phyloP scores from a whole-genome alignment of 345 rosid species.

The Ceriops tagal region DNA sequence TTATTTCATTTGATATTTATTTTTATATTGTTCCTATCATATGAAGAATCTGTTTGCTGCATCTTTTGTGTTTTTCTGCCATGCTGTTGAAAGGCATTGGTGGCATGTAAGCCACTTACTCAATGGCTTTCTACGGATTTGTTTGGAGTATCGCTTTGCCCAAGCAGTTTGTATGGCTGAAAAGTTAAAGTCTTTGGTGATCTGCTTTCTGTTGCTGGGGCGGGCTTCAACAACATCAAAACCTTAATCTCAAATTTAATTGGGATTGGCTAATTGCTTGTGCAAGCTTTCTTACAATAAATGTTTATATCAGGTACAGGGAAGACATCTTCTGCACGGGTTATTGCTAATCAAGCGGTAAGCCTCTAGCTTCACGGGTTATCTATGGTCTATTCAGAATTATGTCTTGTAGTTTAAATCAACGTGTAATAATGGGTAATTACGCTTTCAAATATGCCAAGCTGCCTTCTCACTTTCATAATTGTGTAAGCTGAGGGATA shows the following conservation, averaged over 20 bases:
- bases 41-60: neutral
- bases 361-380: constrained; percentile 24
- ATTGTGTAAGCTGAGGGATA: neutral
- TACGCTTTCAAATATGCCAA: no score
- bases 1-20: neutral
- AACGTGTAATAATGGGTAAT: no score
- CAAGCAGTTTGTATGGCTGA: no score
- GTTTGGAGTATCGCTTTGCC: neutral
- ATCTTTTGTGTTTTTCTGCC: neutral
- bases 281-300: constrained; percentile 13
- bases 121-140: neutral
- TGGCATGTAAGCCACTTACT: neutral
- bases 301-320: constrained; percentile 67
- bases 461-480: no score
- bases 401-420: no score
- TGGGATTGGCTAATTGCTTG: neutral
- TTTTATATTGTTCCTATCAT: neutral
- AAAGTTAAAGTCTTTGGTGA: no score
- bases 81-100: constrained; percentile 2
- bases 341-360: constrained; percentile 86
- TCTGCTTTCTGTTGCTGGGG: no score
- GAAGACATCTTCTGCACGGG: constrained; percentile 93
- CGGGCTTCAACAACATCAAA: no score
- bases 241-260: no score
- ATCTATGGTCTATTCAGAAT: no score